Percentiles rank a stretch among this genome's conserved stretches.
Evolutionary conservation across 2,329 filamentous ascomycete species (phyloP).

Genomic region (Ascochyta viciae-villosae): DNA sequence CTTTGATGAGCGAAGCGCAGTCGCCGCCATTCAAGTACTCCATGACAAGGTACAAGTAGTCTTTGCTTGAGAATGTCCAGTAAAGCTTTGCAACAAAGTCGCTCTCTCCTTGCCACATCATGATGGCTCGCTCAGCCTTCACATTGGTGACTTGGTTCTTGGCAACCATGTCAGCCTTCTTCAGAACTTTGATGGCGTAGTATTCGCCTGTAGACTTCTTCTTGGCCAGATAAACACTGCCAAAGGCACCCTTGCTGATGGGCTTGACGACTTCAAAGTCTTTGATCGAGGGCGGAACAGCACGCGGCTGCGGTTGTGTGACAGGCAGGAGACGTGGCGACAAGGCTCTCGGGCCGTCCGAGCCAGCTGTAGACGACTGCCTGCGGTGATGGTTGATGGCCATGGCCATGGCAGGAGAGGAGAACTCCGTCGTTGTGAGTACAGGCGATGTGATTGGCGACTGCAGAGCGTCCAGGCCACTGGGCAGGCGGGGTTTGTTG

Average conservation of each 20-base stretch:
- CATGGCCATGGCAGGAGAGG: constrained; percentile 69
- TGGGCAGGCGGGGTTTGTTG: constrained; percentile 76
- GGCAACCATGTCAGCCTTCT: constrained; percentile 99
- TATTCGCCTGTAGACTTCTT: constrained; percentile 99
- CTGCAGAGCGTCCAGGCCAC: constrained; percentile 68
- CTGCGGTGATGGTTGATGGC: constrained; percentile 76
- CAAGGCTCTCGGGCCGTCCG: constrained; percentile 69
- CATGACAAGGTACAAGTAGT: constrained; percentile 98
- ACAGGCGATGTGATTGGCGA: constrained; percentile 93
- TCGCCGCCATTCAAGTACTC: constrained; percentile 98
- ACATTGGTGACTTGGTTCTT: constrained; percentile 99
- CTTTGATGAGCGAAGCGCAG: constrained; percentile 94
- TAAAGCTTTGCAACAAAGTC: constrained; percentile 99
- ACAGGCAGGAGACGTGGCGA: constrained; percentile 83
- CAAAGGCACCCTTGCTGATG: constrained; percentile 98
- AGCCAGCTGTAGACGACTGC: constrained; percentile 89
- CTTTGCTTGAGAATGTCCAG: constrained; percentile 99
- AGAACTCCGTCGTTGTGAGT: constrained; percentile 81
- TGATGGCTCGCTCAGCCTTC: constrained; percentile 97
- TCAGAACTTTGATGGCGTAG: constrained; percentile 97
- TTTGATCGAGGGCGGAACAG: constrained; percentile 94
- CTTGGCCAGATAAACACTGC: constrained; percentile 96
- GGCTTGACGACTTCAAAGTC: constrained; percentile 99
- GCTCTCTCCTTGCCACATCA: constrained; percentile 99
- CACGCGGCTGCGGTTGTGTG: constrained; percentile 82